A percentile compares a stretch with the other conserved stretches of the same genome.
These are phyloP conservation scores for Melanomma pulvis-pyrius DNA, from an alignment of 495 filamentous ascomycete species.

Conservation along the genomic window DNA sequence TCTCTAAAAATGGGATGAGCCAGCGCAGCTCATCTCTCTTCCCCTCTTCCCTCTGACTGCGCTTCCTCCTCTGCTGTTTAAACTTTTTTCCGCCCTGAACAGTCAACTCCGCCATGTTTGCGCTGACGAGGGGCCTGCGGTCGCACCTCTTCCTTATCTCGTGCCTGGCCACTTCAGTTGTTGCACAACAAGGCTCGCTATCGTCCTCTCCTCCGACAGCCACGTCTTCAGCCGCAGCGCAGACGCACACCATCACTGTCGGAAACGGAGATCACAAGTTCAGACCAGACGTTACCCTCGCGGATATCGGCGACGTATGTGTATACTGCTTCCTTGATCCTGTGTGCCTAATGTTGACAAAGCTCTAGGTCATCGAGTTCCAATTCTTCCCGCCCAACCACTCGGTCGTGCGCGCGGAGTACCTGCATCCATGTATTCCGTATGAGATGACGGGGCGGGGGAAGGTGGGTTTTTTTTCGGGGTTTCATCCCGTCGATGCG, in stretches of 20 bases:
- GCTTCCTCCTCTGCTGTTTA: too few relatives aligned
- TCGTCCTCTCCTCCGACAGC: not conserved
- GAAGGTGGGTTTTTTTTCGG: constrained; percentile 16
- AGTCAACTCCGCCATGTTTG: too few relatives aligned
- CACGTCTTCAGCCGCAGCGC: not conserved
- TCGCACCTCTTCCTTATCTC: too few relatives aligned
- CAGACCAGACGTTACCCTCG: constrained; percentile 29
- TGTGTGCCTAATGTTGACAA: not conserved
- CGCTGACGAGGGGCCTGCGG: too few relatives aligned
- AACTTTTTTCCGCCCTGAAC: too few relatives aligned
- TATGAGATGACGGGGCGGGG: constrained; percentile 52
- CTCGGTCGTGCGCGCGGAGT: constrained; percentile 7
- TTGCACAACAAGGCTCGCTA: too few relatives aligned
- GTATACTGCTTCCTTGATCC: not conserved
- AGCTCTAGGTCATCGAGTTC: constrained; percentile 49
- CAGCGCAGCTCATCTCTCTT: too few relatives aligned
- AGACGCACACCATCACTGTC: constrained; percentile 35
- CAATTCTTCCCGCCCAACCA: constrained; percentile 52
- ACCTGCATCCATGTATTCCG: constrained; percentile 56
- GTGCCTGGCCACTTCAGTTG: too few relatives aligned
- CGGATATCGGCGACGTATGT: constrained; percentile 38
- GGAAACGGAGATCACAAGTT: constrained; percentile 33
- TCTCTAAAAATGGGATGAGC: too few relatives aligned
- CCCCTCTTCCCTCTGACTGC: too few relatives aligned
- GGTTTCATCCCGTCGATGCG: constrained; percentile 10